Evolutionary conservation across 1,284 basidiomycete genomes (phyloP).

Genomic region (Malassezia japonica): DNA sequence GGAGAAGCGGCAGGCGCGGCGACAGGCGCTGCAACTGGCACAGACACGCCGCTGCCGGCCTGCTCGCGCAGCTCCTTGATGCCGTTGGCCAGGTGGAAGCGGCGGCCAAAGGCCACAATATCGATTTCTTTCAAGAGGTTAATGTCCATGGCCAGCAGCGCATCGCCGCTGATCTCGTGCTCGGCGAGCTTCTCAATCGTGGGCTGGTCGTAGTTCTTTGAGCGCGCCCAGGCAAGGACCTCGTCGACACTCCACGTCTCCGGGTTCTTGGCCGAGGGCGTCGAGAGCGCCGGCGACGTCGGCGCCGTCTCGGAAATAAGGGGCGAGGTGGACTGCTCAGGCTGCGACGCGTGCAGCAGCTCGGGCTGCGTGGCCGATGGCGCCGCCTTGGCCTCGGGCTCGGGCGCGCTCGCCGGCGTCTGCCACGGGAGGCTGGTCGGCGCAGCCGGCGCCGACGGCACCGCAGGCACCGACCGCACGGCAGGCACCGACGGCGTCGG

Average conservation of each 20-base stretch:
- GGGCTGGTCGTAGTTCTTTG: slow-evolving; percentile 72
- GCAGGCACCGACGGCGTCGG: neutral
- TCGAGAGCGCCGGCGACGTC: neutral
- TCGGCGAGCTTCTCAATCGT: slow-evolving; percentile 67
- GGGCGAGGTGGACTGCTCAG: no score
- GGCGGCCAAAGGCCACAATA: slow-evolving; percentile 85
- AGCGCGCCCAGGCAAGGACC: slow-evolving; percentile 77
- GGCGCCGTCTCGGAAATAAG: no score
- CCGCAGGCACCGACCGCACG: no score
- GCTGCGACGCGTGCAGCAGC: neutral
- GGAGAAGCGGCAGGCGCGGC: slow-evolving; percentile 6
- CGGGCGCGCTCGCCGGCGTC: no score
- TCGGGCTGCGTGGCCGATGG: neutral
- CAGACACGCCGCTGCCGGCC: slow-evolving; percentile 18
- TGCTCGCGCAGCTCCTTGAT: slow-evolving; percentile 66
- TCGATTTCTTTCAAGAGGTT: slow-evolving; percentile 93
- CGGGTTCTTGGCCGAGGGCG: slow-evolving; percentile 48
- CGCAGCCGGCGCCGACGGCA: no score
- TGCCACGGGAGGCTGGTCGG: no score
- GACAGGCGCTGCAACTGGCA: slow-evolving; percentile 4
- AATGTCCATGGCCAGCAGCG: slow-evolving; percentile 84
- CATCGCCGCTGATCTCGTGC: slow-evolving; percentile 96
- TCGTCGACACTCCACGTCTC: slow-evolving; percentile 78
- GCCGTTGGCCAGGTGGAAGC: slow-evolving; percentile 84
- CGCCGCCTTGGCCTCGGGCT: neutral